These are phyloP conservation scores for Phytophthora idaei DNA, from an alignment of 352 stramenopile genomes.

Conservation along the genomic window DNA sequence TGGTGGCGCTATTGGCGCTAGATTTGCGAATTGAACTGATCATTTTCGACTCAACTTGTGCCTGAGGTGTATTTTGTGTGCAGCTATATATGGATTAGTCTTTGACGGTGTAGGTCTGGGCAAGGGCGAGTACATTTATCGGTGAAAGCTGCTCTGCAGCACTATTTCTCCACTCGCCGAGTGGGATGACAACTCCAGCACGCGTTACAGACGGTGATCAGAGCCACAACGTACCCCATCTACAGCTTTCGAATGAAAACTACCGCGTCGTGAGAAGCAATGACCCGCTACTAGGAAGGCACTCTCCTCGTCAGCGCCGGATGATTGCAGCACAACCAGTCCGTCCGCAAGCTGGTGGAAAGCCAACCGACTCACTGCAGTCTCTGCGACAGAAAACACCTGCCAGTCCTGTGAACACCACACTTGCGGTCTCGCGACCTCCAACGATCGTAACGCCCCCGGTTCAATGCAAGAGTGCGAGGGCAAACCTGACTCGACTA, in stretches of 20 bases:
- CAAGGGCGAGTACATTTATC: neutral
- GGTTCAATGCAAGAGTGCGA: constrained; percentile 39
- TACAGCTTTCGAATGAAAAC: constrained; percentile 48
- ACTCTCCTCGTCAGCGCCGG: constrained; percentile 37
- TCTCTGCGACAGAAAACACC: constrained; percentile 29
- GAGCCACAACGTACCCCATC: constrained; percentile 26
- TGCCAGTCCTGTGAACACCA: constrained; percentile 2
- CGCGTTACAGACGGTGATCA: constrained; percentile 15
- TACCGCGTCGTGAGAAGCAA: constrained; percentile 33
- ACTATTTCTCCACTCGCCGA: neutral
- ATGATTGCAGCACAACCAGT: constrained; percentile 12
- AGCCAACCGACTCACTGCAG: constrained; percentile 13
- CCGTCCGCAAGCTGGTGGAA: constrained; percentile 18
- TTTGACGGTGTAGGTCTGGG: neutral
- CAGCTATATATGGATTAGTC: constrained; percentile 13
- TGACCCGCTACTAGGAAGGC: constrained; percentile 40
- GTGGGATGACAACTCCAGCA: constrained; percentile 10
- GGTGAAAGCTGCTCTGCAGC: neutral
- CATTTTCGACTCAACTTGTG: neutral
- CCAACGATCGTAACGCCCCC: constrained; percentile 13
- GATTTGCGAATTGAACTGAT: constrained; percentile 27
- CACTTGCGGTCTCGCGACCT: neutral
- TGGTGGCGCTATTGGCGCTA: constrained; percentile 66
- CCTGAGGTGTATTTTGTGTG: neutral
- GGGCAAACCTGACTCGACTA: neutral